phyloP scores from a whole-genome alignment of 768 basidiomycete genomes.

The Lactarius psammicola region DNA sequence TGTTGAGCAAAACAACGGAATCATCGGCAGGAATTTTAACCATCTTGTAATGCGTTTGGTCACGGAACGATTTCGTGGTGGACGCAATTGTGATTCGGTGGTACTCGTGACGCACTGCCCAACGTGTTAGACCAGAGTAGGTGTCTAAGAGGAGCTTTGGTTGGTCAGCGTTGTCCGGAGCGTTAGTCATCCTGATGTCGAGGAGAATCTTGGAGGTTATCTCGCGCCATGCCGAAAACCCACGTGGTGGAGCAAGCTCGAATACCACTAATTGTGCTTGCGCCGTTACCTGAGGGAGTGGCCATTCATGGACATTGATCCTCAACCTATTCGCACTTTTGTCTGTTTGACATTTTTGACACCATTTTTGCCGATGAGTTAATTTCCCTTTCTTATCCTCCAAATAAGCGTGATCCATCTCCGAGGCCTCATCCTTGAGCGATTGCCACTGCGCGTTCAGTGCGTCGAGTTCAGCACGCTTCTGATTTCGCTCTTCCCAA shows the following conservation, averaged over 20 bases:
- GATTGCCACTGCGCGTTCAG: not conserved
- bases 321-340: not conserved
- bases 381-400: not conserved
- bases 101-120: not conserved
- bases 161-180: too few relatives aligned
- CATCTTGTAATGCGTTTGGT: constrained; percentile 1
- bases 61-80: not conserved
- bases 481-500: not conserved
- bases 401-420: not conserved
- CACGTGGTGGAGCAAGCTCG: not conserved
- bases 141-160: constrained; percentile 2
- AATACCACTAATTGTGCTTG: not conserved
- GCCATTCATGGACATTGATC: constrained; percentile 7
- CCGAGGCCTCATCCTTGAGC: not conserved
- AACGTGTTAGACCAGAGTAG: not conserved
- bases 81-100: not conserved
- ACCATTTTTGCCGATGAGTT: not conserved
- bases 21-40: not conserved
- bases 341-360: not conserved
- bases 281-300: not conserved
- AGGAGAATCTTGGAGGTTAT: not conserved
- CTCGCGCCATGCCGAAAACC: constrained; percentile 4
- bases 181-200: not conserved
- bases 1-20: not conserved
- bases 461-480: not conserved